Conservation (phyloP, 1,139 yeast genomes). For the Kluyveromyces sp. region DNA sequence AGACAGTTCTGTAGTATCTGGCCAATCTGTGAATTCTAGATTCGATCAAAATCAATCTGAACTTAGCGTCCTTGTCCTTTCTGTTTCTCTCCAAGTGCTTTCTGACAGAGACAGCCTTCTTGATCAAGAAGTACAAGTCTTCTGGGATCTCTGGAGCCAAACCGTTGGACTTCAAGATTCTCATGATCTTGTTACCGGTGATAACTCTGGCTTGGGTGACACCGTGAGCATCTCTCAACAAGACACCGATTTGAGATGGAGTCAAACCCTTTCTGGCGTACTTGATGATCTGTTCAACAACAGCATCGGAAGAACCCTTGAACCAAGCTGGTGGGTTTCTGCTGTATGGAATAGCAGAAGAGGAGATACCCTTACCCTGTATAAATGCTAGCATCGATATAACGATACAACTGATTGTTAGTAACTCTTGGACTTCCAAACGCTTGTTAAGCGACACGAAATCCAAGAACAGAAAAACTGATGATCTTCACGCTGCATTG, state of each 20-base stretch:
- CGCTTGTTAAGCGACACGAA: neutral
- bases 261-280: conserved; percentile 99
- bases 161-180: conserved; percentile 99
- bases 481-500: too few species aligned
- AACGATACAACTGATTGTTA: conserved; percentile 27
- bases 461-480: conserved; percentile 1
- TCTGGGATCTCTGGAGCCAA: conserved; percentile 99
- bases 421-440: conserved; percentile 22
- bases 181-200: conserved; percentile 99
- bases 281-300: conserved; percentile 97
- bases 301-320: conserved; percentile 92
- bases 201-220: conserved; percentile 95
- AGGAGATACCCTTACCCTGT: conserved; percentile 98
- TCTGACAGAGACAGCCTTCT: conserved; percentile 99
- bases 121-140: conserved; percentile 97
- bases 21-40: conserved; percentile 99
- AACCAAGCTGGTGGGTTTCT: conserved; percentile 99
- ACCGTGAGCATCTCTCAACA: conserved; percentile 99
- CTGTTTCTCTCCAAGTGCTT: conserved; percentile 99
- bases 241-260: conserved; percentile 99
- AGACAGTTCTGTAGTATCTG: conserved; percentile 99
- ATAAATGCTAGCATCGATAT: conserved; percentile 9
- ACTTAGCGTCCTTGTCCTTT: conserved; percentile 99
- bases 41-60: conserved; percentile 99
- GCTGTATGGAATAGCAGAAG: conserved; percentile 99